A percentile compares a stretch with the other conserved stretches of the same genome.
Conservation (phyloP, 352 stramenopile species). For the Phytopythium mirpurense region DNA sequence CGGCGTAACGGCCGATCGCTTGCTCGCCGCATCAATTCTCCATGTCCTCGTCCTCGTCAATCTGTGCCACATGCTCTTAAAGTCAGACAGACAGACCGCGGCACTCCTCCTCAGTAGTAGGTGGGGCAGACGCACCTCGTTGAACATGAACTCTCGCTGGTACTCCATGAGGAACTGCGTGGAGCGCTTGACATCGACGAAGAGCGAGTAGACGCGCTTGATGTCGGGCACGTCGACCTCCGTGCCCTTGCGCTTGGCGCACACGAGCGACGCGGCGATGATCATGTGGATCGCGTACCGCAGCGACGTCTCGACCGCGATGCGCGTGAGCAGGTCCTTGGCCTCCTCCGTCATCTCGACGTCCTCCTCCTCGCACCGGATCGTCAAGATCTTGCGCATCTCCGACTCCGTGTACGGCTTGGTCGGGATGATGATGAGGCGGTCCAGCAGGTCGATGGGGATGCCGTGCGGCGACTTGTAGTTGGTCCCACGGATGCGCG, state of each 20-base stretch:
- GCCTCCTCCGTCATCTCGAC: conserved; percentile 98
- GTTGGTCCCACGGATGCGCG: conserved; percentile 97
- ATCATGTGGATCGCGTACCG: conserved; percentile 99
- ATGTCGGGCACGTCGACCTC: conserved; percentile 89
- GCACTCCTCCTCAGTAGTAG: too few species aligned
- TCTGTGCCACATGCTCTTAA: too few species aligned
- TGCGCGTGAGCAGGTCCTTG: conserved; percentile 97
- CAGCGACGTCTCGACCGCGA: conserved; percentile 96
- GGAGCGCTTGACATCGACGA: conserved; percentile 98
- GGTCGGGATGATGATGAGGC: conserved; percentile 98
- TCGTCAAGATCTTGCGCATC: conserved; percentile 95
- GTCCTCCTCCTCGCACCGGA: conserved; percentile 98
- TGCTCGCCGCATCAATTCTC: conserved; percentile 10
- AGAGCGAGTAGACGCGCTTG: conserved; percentile 95
- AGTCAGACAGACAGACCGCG: background rate
- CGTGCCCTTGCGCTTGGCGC: conserved; percentile 90
- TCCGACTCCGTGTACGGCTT: conserved; percentile 95
- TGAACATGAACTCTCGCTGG: conserved; percentile 99
- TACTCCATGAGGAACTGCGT: conserved; percentile 99
- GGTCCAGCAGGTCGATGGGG: conserved; percentile 97
- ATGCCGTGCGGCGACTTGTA: conserved; percentile 99
- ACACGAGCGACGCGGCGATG: conserved; percentile 95
- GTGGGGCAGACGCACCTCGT: conserved; percentile 81
- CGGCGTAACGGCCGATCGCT: background rate
- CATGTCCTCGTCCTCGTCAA: conserved; percentile 39